Percentiles rank a stretch among this genome's conserved stretches.
These are phyloP conservation scores for Yarrowia phangngaensis DNA, from an alignment of 805 yeast genomes.

Conservation along the genomic window DNA sequence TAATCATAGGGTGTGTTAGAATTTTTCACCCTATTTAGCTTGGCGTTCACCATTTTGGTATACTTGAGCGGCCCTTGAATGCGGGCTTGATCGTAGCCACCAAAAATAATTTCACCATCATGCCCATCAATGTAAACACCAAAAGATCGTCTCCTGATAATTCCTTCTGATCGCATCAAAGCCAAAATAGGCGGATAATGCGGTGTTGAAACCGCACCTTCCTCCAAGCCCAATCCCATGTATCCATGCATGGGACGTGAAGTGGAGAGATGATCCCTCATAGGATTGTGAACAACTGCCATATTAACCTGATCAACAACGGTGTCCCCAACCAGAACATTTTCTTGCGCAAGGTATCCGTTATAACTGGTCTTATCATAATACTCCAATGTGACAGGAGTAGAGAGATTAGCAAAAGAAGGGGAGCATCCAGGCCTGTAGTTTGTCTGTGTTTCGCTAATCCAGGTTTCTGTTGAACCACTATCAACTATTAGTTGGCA, in stretches of 20 bases:
- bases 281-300: neutral
- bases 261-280: too few relatives aligned
- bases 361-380: neutral
- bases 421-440: neutral
- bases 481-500: neutral
- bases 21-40: slow-evolving; percentile 1
- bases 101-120: neutral
- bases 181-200: slow-evolving; percentile 1
- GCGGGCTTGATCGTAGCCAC: slow-evolving; percentile 11
- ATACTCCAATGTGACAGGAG: neutral
- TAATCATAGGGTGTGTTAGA: slow-evolving; percentile 1
- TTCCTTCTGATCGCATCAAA: neutral
- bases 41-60: neutral
- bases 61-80: slow-evolving; percentile 3
- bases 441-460: neutral
- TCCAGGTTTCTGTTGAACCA: slow-evolving; percentile 14
- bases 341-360: neutral
- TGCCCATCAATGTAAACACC: slow-evolving; percentile 1
- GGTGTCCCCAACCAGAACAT: neutral
- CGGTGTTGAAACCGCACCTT: neutral
- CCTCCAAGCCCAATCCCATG: slow-evolving; percentile 1
- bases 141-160: slow-evolving; percentile 4
- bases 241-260: neutral
- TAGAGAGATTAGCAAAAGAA: neutral
- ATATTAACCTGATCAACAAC: neutral